A percentile compares a stretch with the other conserved stretches of the same genome.
Conservation (phyloP, 371 early-diverging fungal genomes). For the Mortierella sp. region DNA sequence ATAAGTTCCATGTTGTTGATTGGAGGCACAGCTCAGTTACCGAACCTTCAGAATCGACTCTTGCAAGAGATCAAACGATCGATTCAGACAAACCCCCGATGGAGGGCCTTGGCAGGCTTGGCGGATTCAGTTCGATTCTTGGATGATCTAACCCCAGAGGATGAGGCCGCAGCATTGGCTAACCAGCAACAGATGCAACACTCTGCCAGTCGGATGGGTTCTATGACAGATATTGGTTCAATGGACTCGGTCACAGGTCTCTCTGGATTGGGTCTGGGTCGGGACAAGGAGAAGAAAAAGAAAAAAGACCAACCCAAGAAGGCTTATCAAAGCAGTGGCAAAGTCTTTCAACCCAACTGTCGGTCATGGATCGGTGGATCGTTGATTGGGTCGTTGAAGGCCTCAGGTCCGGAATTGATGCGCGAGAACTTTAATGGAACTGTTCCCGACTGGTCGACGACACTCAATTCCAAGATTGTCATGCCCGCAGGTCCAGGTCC, state of each 20-base stretch:
- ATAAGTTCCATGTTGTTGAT: slow-evolving; percentile 73
- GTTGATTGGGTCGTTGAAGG: slow-evolving; percentile 76
- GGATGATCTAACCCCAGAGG: slow-evolving; percentile 43
- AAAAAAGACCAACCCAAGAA: slow-evolving; percentile 35
- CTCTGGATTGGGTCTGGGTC: not conserved
- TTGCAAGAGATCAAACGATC: slow-evolving; percentile 67
- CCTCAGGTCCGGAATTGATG: slow-evolving; percentile 70
- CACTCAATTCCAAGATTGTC: too few species aligned
- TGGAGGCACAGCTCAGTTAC: slow-evolving; percentile 84
- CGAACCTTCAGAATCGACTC: slow-evolving; percentile 76
- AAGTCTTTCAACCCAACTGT: slow-evolving; percentile 74
- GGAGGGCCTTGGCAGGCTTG: slow-evolving; percentile 46
- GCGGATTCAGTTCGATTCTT: slow-evolving; percentile 48
- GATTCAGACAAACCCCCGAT: slow-evolving; percentile 60
- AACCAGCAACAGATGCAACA: not conserved
- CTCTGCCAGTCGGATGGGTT: not conserved
- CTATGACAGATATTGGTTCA: slow-evolving; percentile 30
- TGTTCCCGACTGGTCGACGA: slow-evolving; percentile 75
- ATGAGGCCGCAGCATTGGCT: slow-evolving; percentile 20
- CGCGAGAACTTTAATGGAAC: slow-evolving; percentile 69
- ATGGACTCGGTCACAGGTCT: not conserved
- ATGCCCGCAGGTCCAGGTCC: too few species aligned
- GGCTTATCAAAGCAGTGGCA: slow-evolving; percentile 58
- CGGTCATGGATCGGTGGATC: slow-evolving; percentile 86
- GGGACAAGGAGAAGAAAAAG: slow-evolving; percentile 30